Percentiles rank a stretch among this genome's conserved stretches.
phyloP scores from a whole-genome alignment of 371 early-diverging fungal species.

The Umbelopsis sp. region DNA sequence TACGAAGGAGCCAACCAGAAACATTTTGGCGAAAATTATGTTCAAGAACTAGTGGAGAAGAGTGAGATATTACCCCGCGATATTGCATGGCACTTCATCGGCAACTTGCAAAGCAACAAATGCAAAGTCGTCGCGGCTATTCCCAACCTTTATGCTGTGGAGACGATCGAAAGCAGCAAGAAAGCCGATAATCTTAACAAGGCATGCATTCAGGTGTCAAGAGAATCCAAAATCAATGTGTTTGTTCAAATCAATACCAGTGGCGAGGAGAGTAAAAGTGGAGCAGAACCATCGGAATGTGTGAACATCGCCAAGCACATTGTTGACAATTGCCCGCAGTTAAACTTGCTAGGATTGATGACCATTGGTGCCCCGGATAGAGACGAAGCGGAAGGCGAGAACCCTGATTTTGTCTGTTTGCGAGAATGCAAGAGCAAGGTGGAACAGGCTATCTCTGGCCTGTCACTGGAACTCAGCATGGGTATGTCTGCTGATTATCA shows the following conservation, averaged over 20 bases:
- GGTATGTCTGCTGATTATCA: constrained; percentile 97
- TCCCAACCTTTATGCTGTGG: constrained; percentile 88
- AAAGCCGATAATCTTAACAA: constrained; percentile 85
- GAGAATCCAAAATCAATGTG: constrained; percentile 66
- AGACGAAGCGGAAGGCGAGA: constrained; percentile 56
- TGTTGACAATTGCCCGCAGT: constrained; percentile 62
- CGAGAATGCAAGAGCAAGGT: constrained; percentile 43
- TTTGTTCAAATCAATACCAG: constrained; percentile 96
- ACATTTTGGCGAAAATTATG: constrained; percentile 97
- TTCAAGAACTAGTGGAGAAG: constrained; percentile 94
- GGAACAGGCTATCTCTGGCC: constrained; percentile 31
- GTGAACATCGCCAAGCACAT: constrained; percentile 66
- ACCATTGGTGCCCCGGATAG: constrained; percentile 86
- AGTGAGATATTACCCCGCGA: constrained; percentile 70
- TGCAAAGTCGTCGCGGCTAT: constrained; percentile 85
- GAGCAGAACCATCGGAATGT: constrained; percentile 59
- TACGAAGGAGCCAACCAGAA: constrained; percentile 78
- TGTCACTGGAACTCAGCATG: constrained; percentile 85
- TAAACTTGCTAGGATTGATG: constrained; percentile 88
- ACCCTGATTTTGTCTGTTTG: constrained; percentile 83
- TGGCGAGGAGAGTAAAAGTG: constrained; percentile 88
- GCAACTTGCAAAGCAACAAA: constrained; percentile 94
- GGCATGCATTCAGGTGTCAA: constrained; percentile 54
- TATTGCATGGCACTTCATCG: constrained; percentile 97
- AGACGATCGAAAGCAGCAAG: constrained; percentile 86